These are phyloP conservation scores for Talaromyces amestolkiae DNA, from an alignment of 2,329 filamentous ascomycete species.

Conservation along the genomic window DNA sequence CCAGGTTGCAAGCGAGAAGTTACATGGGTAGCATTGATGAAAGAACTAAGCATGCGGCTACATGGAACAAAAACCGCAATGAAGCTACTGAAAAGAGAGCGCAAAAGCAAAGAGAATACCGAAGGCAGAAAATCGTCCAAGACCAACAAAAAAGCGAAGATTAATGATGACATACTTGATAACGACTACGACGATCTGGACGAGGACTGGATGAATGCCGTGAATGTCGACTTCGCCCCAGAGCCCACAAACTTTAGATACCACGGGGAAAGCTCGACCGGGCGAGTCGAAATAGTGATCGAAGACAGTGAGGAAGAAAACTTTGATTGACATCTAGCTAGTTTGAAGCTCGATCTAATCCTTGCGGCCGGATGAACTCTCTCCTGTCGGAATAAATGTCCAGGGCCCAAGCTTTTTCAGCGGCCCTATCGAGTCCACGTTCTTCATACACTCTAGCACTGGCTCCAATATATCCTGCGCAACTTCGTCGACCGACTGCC, in stretches of 20 bases:
- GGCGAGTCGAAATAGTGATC: constrained; percentile 45
- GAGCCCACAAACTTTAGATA: constrained; percentile 23
- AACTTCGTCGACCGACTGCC: constrained; percentile 52
- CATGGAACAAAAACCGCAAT: constrained; percentile 69
- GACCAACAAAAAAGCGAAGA: neutral
- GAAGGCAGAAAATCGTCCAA: constrained; percentile 17
- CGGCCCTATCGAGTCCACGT: constrained; percentile 34
- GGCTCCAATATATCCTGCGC: constrained; percentile 38
- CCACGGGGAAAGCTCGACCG: constrained; percentile 18
- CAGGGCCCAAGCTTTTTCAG: constrained; percentile 36
- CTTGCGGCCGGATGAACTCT: constrained; percentile 5
- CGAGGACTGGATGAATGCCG: constrained; percentile 35
- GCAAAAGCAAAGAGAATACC: constrained; percentile 26
- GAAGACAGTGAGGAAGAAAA: constrained; percentile 24
- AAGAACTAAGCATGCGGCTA: constrained; percentile 71
- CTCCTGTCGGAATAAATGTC: constrained; percentile 24
- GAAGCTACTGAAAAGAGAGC: constrained; percentile 60
- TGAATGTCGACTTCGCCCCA: constrained; percentile 30
- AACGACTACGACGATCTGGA: constrained; percentile 24
- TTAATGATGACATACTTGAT: constrained; percentile 9
- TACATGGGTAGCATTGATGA: constrained; percentile 75
- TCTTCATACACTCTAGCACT: constrained; percentile 31
- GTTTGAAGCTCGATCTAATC: neutral
- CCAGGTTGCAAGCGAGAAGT: constrained; percentile 64
- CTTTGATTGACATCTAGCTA: constrained; percentile 10